Evolutionary conservation across 495 filamentous ascomycete genomes (phyloP).

Genomic region (Aspergillus panamensis): DNA sequence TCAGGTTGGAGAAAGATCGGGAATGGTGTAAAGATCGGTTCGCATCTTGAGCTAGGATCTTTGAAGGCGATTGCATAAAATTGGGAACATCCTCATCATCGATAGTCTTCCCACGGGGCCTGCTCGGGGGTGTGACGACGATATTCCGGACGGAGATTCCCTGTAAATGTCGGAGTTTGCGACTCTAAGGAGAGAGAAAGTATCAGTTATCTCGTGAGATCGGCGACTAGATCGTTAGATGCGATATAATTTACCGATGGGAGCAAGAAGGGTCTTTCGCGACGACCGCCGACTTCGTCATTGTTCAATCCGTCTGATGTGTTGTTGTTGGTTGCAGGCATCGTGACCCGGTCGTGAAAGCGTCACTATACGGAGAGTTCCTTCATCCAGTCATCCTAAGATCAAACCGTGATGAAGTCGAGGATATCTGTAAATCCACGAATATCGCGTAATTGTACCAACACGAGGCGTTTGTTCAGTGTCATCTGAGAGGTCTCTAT

Average conservation of each 20-base stretch:
- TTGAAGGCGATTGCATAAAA: conserved; percentile 64
- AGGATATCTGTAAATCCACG: too few species aligned
- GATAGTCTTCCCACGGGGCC: conserved; percentile 66
- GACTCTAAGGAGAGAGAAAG: conserved; percentile 54
- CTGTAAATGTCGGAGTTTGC: conserved; percentile 82
- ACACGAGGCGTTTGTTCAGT: neutral
- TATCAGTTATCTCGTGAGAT: conserved; percentile 7
- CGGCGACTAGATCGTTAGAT: neutral
- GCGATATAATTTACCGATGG: conserved; percentile 36
- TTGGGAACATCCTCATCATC: conserved; percentile 78
- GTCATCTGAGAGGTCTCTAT: neutral
- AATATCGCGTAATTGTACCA: too few species aligned
- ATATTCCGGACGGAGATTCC: conserved; percentile 87
- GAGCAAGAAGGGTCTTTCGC: conserved; percentile 49
- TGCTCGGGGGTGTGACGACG: conserved; percentile 51
- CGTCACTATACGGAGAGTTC: conserved; percentile 4
- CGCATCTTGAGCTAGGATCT: conserved; percentile 60
- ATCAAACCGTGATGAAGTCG: too few species aligned
- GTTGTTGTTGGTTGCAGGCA: conserved; percentile 19
- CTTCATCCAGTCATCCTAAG: conserved; percentile 19
- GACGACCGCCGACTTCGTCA: conserved; percentile 27
- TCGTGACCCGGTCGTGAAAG: too few species aligned
- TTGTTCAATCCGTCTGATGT: conserved; percentile 16
- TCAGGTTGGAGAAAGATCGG: conserved; percentile 68
- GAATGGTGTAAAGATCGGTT: conserved; percentile 60